Base-by-base conservation (phyloP, 2,329 filamentous ascomycete genomes). In the Sporothrix humicola region DNA sequence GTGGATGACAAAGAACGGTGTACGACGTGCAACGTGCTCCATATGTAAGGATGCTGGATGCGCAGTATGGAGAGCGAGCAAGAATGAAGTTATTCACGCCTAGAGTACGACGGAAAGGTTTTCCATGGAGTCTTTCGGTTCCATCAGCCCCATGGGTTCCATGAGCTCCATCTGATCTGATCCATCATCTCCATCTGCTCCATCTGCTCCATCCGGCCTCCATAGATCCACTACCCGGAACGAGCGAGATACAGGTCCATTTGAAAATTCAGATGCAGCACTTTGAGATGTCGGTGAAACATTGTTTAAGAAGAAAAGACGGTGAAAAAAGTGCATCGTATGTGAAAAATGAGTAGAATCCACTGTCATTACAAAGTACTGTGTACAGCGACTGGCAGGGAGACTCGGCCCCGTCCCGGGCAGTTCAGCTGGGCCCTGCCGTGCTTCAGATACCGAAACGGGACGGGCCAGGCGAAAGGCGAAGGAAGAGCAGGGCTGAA, bases 381-480 rank as follows among this genome's bases (percentile, higher is more conserved):
- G 31, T 37, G 31, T 37, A 5, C 31, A 37, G 31, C 31, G 31
- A 37, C 7, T 37, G 31, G 31, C 31, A 37, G 31, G 31, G 31
- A 37, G 31, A 37, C 31, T 37, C 31, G 31, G 52, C 15, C 52
- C 52, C 52, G 52, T 26, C 48, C 52, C 52, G n/a, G 52, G 52
- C 52, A 56, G 20, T 20, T 52, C 65, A 68, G 65, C 65, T 68
- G 44, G 13, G 44, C 46, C 46, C 46, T 68, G 46, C 46, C 20
- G 65, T 68, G 23, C 65, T 37, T 68, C 65, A 52, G 65, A 37
- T 68, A n/a, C 65, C 46, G 2, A 68, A 52, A 68, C 23, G 65
- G 65, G 65, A 68, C 44, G 23, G 65, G 42, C 65, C 46, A 50
- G 65, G 20, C 8, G 8, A 50, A 8, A 9, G 23, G 42, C 15